Evolutionary conservation across 1,284 basidiomycete genomes (phyloP).

Genomic region (Apiotrichum akiyoshidainum): DNA sequence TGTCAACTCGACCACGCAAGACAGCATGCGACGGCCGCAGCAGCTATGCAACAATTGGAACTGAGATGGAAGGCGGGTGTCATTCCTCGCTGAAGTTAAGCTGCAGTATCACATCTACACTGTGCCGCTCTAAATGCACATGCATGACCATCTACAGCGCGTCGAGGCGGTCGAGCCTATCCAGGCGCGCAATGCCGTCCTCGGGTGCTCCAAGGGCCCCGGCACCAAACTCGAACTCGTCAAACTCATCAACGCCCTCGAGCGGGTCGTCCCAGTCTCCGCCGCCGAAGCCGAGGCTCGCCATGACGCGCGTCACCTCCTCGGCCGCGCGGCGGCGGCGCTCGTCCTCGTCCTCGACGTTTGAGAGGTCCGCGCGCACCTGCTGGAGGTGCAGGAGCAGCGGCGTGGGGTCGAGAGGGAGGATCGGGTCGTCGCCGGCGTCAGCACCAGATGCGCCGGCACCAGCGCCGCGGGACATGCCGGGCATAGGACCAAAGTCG

Average conservation of each 20-base stretch:
- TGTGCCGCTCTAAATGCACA: too few relatives aligned
- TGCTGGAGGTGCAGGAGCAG: constrained; percentile 40
- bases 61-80: too few relatives aligned
- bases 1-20: too few relatives aligned
- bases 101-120: too few relatives aligned
- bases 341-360: constrained; percentile 40
- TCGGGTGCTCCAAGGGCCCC: not conserved
- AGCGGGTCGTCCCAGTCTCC: constrained; percentile 19
- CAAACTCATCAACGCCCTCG: constrained; percentile 11
- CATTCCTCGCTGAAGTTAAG: too few relatives aligned
- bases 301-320: constrained; percentile 42
- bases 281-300: constrained; percentile 28
- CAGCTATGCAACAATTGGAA: too few relatives aligned
- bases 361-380: constrained; percentile 39
- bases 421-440: not conserved
- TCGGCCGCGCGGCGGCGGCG: constrained; percentile 35
- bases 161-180: not conserved
- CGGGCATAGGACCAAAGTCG: constrained; percentile 28
- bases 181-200: not conserved
- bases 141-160: not conserved
- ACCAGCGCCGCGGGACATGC: not conserved
- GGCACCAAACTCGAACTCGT: constrained; percentile 20
- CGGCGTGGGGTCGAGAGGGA: constrained; percentile 42
- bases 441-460: not conserved
- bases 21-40: too few relatives aligned